phyloP scores from a whole-genome alignment of 352 stramenopile species.

The Pythium rishiriense region DNA sequence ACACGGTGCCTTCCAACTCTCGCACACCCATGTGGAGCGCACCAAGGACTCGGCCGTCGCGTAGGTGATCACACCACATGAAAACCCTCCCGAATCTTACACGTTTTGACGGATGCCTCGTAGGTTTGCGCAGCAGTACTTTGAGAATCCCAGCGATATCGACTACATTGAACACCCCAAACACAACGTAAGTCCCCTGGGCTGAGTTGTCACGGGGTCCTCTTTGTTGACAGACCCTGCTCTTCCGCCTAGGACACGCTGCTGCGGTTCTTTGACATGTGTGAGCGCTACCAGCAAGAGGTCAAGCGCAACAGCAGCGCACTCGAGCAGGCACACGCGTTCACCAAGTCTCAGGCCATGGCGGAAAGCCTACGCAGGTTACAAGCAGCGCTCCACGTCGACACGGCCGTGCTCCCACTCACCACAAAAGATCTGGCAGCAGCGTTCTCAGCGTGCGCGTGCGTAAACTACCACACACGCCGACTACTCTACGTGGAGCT shows the following conservation, averaged over 20 bases:
- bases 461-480: too few species aligned
- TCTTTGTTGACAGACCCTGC: background rate
- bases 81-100: background rate
- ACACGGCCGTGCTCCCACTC: slow-evolving; percentile 11
- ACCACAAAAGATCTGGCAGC: slow-evolving; percentile 43
- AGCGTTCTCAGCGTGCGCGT: slow-evolving; percentile 66
- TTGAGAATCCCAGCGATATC: slow-evolving; percentile 52
- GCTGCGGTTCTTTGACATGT: slow-evolving; percentile 73
- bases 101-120: background rate
- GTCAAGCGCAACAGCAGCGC: slow-evolving; percentile 59
- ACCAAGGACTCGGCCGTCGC: slow-evolving; percentile 60
- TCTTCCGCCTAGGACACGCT: slow-evolving; percentile 39
- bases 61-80: slow-evolving; percentile 27
- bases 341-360: slow-evolving; percentile 38
- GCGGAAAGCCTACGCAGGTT: slow-evolving; percentile 31
- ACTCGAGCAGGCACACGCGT: slow-evolving; percentile 41
- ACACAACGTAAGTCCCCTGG: slow-evolving; percentile 32
- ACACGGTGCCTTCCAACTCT: slow-evolving; percentile 40
- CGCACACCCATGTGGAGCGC: slow-evolving; percentile 59
- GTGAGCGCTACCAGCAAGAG: slow-evolving; percentile 49
- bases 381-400: slow-evolving; percentile 41
- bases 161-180: slow-evolving; percentile 51
- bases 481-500: too few species aligned
- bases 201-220: background rate
- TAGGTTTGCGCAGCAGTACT: slow-evolving; percentile 64